These are phyloP conservation scores for Papiliotrema nemorosa DNA, from an alignment of 1,284 basidiomycete genomes.

Conservation along the genomic window DNA sequence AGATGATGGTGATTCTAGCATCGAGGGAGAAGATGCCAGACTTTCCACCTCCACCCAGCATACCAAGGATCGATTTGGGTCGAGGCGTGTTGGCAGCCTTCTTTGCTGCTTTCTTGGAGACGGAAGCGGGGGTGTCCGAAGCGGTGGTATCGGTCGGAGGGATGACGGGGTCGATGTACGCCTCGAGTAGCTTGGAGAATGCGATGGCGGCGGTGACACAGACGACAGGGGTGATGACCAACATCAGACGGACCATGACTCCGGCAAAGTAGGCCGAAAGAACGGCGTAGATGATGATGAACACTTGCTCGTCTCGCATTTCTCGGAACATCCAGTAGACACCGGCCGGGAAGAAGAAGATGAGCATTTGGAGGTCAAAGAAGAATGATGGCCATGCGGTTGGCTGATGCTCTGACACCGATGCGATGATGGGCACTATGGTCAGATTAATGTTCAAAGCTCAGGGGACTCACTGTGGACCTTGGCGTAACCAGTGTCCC, in stretches of 20 bases:
- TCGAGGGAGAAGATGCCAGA: constrained; percentile 82
- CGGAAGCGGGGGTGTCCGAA: constrained; percentile 6
- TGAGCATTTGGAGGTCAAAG: constrained; percentile 97
- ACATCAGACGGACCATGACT: constrained; percentile 84
- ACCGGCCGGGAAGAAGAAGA: constrained; percentile 97
- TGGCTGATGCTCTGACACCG: constrained; percentile 99
- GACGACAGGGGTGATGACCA: constrained; percentile 49
- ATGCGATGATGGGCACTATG: constrained; percentile 89
- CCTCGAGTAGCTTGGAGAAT: constrained; percentile 81
- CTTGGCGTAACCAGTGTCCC: constrained; percentile 99
- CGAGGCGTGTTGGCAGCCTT: constrained; percentile 39
- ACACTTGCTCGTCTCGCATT: constrained; percentile 94
- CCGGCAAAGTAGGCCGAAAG: constrained; percentile 98
- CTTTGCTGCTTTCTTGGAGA: constrained; percentile 68
- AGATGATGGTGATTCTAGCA: constrained; percentile 70
- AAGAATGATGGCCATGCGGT: constrained; percentile 99
- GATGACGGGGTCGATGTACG: constrained; percentile 67
- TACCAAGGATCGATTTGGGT: constrained; percentile 20
- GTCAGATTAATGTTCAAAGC: background rate
- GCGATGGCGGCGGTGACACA: constrained; percentile 83
- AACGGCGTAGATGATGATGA: constrained; percentile 97
- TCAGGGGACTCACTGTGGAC: constrained; percentile 59
- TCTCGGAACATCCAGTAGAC: constrained; percentile 91
- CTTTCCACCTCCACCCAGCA: constrained; percentile 27
- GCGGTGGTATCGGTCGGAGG: constrained; percentile 32